These are phyloP conservation scores for Exidia glandulosa DNA, from an alignment of 768 basidiomycete species.

Conservation along the genomic window DNA sequence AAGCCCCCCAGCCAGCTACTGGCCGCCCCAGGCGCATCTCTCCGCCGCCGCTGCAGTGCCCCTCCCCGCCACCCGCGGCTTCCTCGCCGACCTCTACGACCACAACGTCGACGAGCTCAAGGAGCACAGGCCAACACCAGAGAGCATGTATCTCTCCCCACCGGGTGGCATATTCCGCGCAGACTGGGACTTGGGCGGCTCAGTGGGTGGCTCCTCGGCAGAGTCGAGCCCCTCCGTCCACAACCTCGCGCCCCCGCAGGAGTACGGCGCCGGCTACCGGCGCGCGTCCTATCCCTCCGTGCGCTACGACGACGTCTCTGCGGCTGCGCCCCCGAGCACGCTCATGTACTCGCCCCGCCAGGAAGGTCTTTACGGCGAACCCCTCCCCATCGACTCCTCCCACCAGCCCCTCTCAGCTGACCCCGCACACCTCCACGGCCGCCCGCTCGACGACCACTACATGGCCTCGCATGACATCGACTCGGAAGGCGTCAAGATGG, in stretches of 20 bases:
- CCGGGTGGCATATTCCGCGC: constrained; percentile 7
- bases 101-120: constrained; percentile 26
- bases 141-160: constrained; percentile 18
- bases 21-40: constrained; percentile 11
- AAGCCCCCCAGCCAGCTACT: neutral
- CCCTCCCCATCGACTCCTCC: constrained; percentile 25
- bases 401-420: constrained; percentile 30
- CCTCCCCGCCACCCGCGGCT: constrained; percentile 31
- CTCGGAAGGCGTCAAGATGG: constrained; percentile 46
- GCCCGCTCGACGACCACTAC: constrained; percentile 14
- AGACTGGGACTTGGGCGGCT: constrained; percentile 3
- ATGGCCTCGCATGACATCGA: constrained; percentile 27
- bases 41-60: constrained; percentile 16
- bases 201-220: neutral
- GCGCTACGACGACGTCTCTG: constrained; percentile 49
- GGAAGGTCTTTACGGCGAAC: constrained; percentile 30
- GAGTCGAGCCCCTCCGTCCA: neutral
- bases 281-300: constrained; percentile 71
- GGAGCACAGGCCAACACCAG: constrained; percentile 14
- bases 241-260: constrained; percentile 20
- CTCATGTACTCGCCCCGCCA: constrained; percentile 28
- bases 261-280: constrained; percentile 34
- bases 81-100: constrained; percentile 67
- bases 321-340: constrained; percentile 28
- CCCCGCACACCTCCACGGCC: constrained; percentile 18